These are phyloP conservation scores for Alternaria atra DNA, from an alignment of 2,329 filamentous ascomycete genomes.

Conservation along the genomic window DNA sequence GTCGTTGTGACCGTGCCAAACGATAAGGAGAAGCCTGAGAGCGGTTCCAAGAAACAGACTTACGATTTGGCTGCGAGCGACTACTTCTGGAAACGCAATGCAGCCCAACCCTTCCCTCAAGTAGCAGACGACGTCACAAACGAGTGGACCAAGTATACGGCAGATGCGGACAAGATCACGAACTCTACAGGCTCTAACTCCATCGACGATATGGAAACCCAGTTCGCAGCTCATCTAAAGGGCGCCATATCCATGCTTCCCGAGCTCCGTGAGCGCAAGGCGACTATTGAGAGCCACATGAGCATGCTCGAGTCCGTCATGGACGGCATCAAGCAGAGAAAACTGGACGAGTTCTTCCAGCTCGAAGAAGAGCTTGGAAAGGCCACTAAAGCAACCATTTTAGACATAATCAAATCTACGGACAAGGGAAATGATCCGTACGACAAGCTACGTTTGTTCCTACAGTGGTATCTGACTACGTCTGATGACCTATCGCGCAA, in stretches of 20 bases:
- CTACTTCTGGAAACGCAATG: slow-evolving; percentile 97
- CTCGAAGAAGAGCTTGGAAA: slow-evolving; percentile 90
- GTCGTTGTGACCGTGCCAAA: slow-evolving; percentile 88
- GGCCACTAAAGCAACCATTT: slow-evolving; percentile 78
- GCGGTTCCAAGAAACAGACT: slow-evolving; percentile 81
- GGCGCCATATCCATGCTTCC: slow-evolving; percentile 92
- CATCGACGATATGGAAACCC: slow-evolving; percentile 90
- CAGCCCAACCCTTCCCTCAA: slow-evolving; percentile 60
- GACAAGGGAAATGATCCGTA: slow-evolving; percentile 83
- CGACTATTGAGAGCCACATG: slow-evolving; percentile 81
- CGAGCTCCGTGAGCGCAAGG: slow-evolving; percentile 90
- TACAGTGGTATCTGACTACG: slow-evolving; percentile 91
- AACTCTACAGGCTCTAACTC: slow-evolving; percentile 93
- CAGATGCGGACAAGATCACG: slow-evolving; percentile 92
- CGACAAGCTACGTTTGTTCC: slow-evolving; percentile 92
- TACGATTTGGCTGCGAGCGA: slow-evolving; percentile 92
- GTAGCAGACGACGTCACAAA: slow-evolving; percentile 90
- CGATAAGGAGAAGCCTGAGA: slow-evolving; percentile 78
- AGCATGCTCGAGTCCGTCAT: slow-evolving; percentile 76
- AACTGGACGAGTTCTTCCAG: slow-evolving; percentile 96
- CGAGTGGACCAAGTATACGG: slow-evolving; percentile 92
- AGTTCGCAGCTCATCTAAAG: slow-evolving; percentile 93
- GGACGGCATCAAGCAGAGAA: slow-evolving; percentile 63
- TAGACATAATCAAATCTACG: slow-evolving; percentile 79
- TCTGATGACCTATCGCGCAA: slow-evolving; percentile 84